Percentiles rank a stretch among this genome's conserved stretches.
These are phyloP conservation scores for Alnus glutinosa DNA, from an alignment of 306 rosid genomes.

Conservation along the genomic window DNA sequence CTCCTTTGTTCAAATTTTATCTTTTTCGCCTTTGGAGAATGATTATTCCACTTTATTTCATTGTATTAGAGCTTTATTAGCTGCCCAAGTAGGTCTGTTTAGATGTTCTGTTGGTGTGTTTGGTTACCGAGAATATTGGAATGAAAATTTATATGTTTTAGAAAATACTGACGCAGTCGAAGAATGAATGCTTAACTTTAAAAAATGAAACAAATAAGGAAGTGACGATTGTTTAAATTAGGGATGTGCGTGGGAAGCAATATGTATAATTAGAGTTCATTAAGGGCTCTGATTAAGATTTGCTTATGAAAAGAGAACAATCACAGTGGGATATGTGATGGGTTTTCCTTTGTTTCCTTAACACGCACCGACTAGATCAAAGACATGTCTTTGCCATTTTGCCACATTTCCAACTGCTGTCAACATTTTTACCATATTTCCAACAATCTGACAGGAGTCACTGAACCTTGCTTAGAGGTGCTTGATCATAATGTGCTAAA, in stretches of 20 bases:
- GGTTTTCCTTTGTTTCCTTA: neutral
- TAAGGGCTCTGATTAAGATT: neutral
- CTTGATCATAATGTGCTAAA: neutral
- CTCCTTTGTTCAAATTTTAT: too few relatives aligned
- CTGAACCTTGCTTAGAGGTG: neutral
- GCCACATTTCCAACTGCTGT: too few relatives aligned
- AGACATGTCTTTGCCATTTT: neutral
- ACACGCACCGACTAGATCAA: neutral
- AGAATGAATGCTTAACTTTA: neutral
- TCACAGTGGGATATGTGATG: neutral
- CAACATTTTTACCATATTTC: too few relatives aligned
- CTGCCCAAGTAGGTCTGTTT: neutral
- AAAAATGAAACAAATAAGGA: neutral
- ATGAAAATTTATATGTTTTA: neutral
- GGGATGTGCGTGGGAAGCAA: neutral
- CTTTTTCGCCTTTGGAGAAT: neutral
- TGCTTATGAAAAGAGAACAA: neutral
- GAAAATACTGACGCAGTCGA: neutral
- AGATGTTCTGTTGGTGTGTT: neutral
- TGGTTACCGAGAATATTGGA: neutral
- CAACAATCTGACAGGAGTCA: neutral
- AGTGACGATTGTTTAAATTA: neutral
- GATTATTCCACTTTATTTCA: neutral
- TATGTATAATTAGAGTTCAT: neutral
- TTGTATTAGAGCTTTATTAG: neutral